Evolutionary conservation across 192 early-diverging fungal species (phyloP), one percentile per base, ranked within the genome.

Genomic region (Coemansia sp.): DNA sequence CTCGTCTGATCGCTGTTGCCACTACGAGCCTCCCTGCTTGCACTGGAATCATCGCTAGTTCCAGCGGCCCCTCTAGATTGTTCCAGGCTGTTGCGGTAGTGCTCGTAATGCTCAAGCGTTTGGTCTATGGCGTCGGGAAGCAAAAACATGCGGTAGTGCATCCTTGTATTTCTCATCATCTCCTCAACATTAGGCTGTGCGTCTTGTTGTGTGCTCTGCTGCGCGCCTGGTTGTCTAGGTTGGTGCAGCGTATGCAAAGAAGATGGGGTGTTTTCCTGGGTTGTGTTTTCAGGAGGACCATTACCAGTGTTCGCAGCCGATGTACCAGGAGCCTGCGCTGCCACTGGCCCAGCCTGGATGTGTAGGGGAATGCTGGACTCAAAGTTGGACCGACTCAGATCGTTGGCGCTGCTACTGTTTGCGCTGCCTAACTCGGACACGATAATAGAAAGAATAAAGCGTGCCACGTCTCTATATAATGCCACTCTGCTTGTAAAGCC

Each of bases 51-150:
- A 56, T 34, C 18, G 12, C 48, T 34, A 58, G 46, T 2, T 53
- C 45, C 39, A 53, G 39, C 49, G 7, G 52, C 18, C 7, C n/a
- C 52, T 13, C 21, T 63, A 43, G 51, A 29, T 33, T 28, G 53
- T 16, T 56, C 33, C 25, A 4, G 16, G 6, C 10, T 20, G 18
- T 18, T 28, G 45, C 30, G 20, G 39, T 53, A 28, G 39, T 23
- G 60, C 61, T 70, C 62, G 34, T 74, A 74, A 2, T 63, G 61
- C 18, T 46, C 72, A 2, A 80, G 59, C 4, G 72, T 72, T 30
- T 71, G 71, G 30, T 80, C 77, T 18, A 80, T 80, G 3, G 77
- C 72, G 1, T 68, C 71, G 1, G 77, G 77, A 35, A 80, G 61
- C 42, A 80, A 42, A 42, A 80, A 80, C 68, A 80, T 65, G 40